phyloP scores from a whole-genome alignment of 495 filamentous ascomycete species.

The Aspergillus cavernicola region DNA sequence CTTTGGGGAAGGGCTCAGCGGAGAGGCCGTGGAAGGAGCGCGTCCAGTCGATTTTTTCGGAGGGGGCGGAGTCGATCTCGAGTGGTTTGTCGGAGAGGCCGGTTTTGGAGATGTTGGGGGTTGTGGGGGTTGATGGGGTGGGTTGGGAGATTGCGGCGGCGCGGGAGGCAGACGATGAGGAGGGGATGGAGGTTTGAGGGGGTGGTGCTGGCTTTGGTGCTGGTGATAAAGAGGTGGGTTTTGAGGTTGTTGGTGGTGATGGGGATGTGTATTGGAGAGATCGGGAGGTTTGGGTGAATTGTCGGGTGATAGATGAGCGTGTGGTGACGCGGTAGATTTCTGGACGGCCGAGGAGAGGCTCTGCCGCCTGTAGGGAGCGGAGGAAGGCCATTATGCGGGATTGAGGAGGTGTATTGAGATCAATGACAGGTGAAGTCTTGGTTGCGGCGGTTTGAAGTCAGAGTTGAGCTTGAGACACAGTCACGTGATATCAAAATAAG shows the following conservation, averaged over 20 bases:
- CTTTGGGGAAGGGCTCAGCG: conserved; percentile 67
- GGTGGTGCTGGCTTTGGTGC: conserved; percentile 14
- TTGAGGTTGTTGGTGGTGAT: conserved; percentile 11
- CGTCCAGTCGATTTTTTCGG: conserved; percentile 79
- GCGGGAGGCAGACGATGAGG: conserved; percentile 13
- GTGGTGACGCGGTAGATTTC: conserved; percentile 15
- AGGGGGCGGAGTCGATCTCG: conserved; percentile 35
- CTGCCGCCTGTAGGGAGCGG: conserved; percentile 10
- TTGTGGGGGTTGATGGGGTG: conserved; percentile 32
- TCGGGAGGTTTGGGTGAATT: conserved; percentile 2
- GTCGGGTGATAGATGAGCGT: neutral
- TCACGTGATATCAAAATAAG: conserved; percentile 17
- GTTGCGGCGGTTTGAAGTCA: conserved; percentile 10
- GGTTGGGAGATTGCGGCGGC: conserved; percentile 21
- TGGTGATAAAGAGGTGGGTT: neutral
- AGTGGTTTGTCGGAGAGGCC: conserved; percentile 52
- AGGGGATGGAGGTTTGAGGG: conserved; percentile 16
- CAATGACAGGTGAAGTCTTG: too few relatives aligned
- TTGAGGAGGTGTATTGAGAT: neutral
- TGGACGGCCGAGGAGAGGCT: conserved; percentile 6
- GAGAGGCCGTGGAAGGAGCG: conserved; percentile 88
- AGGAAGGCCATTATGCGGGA: conserved; percentile 7
- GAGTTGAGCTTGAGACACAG: neutral
- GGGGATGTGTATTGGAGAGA: neutral
- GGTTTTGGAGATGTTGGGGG: conserved; percentile 47